Conservation (phyloP, 1,139 yeast species). For the Suhomyces atakaporum region DNA sequence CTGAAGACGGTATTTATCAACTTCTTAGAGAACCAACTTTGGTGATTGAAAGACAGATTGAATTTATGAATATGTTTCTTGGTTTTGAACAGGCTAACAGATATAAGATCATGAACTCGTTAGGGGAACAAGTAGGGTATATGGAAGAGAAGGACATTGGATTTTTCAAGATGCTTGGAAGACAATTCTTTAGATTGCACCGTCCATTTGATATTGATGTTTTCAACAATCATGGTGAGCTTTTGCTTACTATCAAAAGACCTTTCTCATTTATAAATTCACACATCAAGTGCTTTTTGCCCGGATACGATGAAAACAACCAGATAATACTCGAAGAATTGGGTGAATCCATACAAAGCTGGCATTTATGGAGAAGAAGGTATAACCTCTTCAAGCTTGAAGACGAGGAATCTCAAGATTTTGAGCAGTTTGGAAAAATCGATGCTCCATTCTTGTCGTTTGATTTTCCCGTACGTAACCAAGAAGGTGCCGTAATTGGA, state of each 20-base stretch:
- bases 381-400: constrained; percentile 72
- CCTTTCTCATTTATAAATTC: constrained; percentile 90
- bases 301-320: constrained; percentile 47
- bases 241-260: constrained; percentile 68
- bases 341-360: constrained; percentile 87
- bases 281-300: constrained; percentile 72
- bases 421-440: constrained; percentile 76
- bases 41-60: constrained; percentile 84
- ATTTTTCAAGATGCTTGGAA: constrained; percentile 62
- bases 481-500: constrained; percentile 60
- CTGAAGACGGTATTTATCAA: constrained; percentile 56
- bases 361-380: constrained; percentile 92
- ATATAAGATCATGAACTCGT: constrained; percentile 70
- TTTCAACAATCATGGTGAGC: constrained; percentile 68
- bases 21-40: constrained; percentile 76
- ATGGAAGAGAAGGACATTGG: constrained; percentile 82
- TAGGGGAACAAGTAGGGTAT: constrained; percentile 76
- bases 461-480: constrained; percentile 76
- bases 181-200: constrained; percentile 81
- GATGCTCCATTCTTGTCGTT: constrained; percentile 88
- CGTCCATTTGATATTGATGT: constrained; percentile 87
- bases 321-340: constrained; percentile 50
- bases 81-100: constrained; percentile 92
- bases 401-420: constrained; percentile 48
- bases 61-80: constrained; percentile 78